Base-by-base conservation (phyloP, 1,139 yeast genomes). In the Protomyces inouyei region DNA sequence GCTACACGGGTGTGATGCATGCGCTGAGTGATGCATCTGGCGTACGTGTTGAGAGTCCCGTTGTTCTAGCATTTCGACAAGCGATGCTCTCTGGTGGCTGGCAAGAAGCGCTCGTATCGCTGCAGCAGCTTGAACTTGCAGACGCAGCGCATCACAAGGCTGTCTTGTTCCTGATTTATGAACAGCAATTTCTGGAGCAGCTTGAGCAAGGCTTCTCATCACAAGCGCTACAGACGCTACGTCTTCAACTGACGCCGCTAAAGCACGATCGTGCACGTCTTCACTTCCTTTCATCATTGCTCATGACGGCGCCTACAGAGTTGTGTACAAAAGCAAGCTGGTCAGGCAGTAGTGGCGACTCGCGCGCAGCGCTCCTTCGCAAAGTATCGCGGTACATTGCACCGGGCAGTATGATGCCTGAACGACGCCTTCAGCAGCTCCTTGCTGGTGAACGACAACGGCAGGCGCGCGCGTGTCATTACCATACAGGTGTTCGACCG, bases 351-450 rank as follows among this genome's bases (percentile, higher is more conserved):
- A 67, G 69, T 3, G 75, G 74, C 14, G 68, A 69, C 36, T 78
- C 85, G 4, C 75, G 88, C 57, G 71, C 71, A n/a, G 60, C 70
- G 6, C 70, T 84, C 37, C 72, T 82, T n/a, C 73, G 76, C 21
- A 75, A 78, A 48, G 76, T 85, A 12, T 51, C 65, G 25, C 72
- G 74, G 52, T 76, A 75, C 68, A 77, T 85, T 40, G 79, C 85
- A 12, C 82, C 87, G 0, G 77, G 80, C 60, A 80, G 81, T 60
- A 76, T 83, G 73, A 77, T 84, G 2, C 85, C 86, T 0, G 78
- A 81, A 46, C 79, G 79, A 55, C 74, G 88, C 36, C 73, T 85
- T 3, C 77, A 80, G 23, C 76, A 79, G 2, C 71, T 85, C 38
- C 70, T 85, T n/a, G 74, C 76, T 9, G 86, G 85, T 69, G 82